Base-by-base conservation (phyloP, 495 filamentous ascomycete species). In the Penicillium steckii region DNA sequence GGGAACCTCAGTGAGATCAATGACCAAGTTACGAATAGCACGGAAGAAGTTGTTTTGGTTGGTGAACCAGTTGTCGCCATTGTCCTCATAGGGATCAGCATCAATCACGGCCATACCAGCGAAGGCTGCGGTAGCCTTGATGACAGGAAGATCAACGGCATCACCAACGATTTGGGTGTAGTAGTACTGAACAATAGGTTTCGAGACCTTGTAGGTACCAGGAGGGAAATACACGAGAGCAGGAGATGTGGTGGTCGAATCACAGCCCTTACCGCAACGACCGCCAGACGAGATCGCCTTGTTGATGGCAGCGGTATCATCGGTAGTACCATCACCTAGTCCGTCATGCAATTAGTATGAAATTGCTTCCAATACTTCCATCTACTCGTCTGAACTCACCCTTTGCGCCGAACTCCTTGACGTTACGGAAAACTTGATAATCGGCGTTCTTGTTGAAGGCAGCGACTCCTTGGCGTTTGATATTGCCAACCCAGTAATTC, bases 21-120 rank as follows among this genome's bases (percentile, higher is more conserved):
- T 86, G 61, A 91, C 80, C 59, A 98, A 88, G 75, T 98, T 97
- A 68, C 95, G 90, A 57, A 98, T 77, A 60, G 95, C 88, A 40
- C 94, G 91, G 81, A 91, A 97, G 79, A 98, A 98, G 77, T 98
- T 97, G 83, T 97, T 98, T 72, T 96, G 87, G 69, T 96, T 95
- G 57, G 86, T 90, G 72, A 86, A 96, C 84, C 86, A 89, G 65
- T 88, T 86, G 51, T 57, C 65, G 19, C 83, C 85, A 8, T 67
- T 60, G 5, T 74, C 69, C 24, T 80, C 60, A 64, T 98, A 97
- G 0, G 92, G 92, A 57, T 98, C 88, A 8, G 90, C 76, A 60
- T 97, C 92, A 60, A 98, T 90, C 19, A 98, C 79, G 17, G 85
- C 93, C 69, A 97, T 95, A 55, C 94, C 94, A 3, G 72, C 40